phyloP scores from a whole-genome alignment of 2,329 filamentous ascomycete species.

The Colletotrichum eremochloae region DNA sequence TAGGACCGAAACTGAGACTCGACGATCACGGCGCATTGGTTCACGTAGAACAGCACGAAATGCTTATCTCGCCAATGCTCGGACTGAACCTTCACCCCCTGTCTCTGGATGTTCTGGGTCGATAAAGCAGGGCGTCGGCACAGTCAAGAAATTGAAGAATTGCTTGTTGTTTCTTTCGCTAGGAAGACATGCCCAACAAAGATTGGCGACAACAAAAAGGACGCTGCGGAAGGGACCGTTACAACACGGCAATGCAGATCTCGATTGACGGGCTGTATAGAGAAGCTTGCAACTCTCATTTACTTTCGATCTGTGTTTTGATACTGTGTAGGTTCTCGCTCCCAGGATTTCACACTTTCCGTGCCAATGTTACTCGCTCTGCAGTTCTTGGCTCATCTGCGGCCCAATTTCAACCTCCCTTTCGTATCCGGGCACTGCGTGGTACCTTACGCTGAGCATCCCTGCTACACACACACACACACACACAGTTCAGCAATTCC shows the following conservation, averaged over 20 bases:
- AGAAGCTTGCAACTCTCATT: not conserved
- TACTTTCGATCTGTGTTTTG: too few species aligned
- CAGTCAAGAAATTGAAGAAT: constrained; percentile 20
- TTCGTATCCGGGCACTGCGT: constrained; percentile 31
- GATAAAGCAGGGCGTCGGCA: not conserved
- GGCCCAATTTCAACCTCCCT: not conserved
- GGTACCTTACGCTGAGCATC: not conserved
- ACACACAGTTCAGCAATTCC: not conserved
- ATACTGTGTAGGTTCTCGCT: not conserved
- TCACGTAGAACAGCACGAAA: constrained; percentile 18
- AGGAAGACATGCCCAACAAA: not conserved
- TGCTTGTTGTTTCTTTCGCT: constrained; percentile 15
- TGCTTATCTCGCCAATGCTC: constrained; percentile 21
- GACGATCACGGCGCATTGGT: not conserved
- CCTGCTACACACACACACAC: not conserved
- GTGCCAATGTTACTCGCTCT: not conserved
- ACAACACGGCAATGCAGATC: not conserved
- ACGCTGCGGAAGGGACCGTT: not conserved
- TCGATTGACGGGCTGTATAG: not conserved
- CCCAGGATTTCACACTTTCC: not conserved
- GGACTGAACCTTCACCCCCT: not conserved
- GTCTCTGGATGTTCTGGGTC: not conserved
- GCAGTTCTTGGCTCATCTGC: constrained; percentile 3
- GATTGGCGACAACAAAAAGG: not conserved
- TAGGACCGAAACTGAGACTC: not conserved